Conservation (phyloP, 208 protist species). For the Acanthamoeba culbertsoni region DNA sequence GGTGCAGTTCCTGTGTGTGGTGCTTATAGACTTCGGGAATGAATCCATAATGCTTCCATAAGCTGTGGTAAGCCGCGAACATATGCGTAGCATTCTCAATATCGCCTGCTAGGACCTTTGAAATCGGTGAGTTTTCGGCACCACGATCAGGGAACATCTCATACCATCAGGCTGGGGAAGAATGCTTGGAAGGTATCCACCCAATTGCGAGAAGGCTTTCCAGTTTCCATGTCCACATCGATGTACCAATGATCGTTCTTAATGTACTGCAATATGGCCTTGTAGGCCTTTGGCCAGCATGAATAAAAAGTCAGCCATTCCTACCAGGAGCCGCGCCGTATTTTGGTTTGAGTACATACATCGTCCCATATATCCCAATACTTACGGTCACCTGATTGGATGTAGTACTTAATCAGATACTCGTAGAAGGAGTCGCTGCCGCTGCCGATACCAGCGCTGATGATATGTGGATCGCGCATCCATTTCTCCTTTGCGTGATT, state of each 20-base stretch:
- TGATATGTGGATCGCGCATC: neutral
- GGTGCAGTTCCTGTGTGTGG: neutral
- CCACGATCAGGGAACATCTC: too few species aligned
- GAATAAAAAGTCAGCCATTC: neutral
- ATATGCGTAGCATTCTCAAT: constrained; percentile 77
- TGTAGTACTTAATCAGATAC: constrained; percentile 87
- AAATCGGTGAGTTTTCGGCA: neutral
- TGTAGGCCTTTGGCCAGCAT: neutral
- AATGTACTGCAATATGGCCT: constrained; percentile 55
- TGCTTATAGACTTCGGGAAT: constrained; percentile 85
- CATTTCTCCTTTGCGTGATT: constrained; percentile 66
- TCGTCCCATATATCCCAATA: constrained; percentile 69
- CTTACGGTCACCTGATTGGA: constrained; percentile 38
- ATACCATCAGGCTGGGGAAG: constrained; percentile 13
- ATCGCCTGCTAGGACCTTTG: constrained; percentile 82
- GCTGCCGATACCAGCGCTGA: constrained; percentile 82
- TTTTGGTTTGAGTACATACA: neutral
- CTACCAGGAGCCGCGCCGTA: neutral
- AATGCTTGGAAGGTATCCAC: constrained; percentile 82
- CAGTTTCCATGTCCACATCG: constrained; percentile 80
- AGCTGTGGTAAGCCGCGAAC: constrained; percentile 77
- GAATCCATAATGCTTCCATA: constrained; percentile 85
- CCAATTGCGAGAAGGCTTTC: constrained; percentile 29
- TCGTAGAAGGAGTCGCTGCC: constrained; percentile 87
- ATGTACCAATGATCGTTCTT: constrained; percentile 78